Conservation (phyloP, 768 basidiomycete genomes). For the Pholiota conissans region DNA sequence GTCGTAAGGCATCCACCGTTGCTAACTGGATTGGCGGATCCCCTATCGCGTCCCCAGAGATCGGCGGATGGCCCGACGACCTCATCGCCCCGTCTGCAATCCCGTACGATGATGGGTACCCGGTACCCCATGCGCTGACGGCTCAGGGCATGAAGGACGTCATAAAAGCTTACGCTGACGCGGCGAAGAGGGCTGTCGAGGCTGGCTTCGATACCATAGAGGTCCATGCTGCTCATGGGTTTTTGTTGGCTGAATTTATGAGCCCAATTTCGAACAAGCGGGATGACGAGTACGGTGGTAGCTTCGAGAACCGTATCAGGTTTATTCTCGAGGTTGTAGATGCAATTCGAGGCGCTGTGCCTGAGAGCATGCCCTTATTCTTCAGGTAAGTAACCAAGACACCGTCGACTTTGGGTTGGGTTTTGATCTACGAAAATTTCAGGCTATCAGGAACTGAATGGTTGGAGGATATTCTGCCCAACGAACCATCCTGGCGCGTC, state of each 20-base stretch:
- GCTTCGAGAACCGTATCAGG: conserved; percentile 67
- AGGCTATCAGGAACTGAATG: conserved; percentile 77
- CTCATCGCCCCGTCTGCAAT: conserved; percentile 61
- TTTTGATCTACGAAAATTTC: neutral
- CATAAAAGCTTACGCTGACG: conserved; percentile 54
- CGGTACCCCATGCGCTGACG: conserved; percentile 57
- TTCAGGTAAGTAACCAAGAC: conserved; percentile 42
- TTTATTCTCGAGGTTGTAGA: conserved; percentile 65
- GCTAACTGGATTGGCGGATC: conserved; percentile 55
- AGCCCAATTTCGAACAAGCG: conserved; percentile 61
- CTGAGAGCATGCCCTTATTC: conserved; percentile 67
- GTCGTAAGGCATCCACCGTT: conserved; percentile 68
- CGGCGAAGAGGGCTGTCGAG: conserved; percentile 50
- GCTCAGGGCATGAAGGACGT: conserved; percentile 56
- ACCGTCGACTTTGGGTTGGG: conserved; percentile 1
- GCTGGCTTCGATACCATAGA: conserved; percentile 65
- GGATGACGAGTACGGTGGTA: conserved; percentile 69
- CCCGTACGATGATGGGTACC: conserved; percentile 40
- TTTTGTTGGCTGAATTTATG: conserved; percentile 68
- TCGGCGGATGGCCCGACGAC: conserved; percentile 52
- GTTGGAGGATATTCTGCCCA: conserved; percentile 51
- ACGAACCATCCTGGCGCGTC: conserved; percentile 65
- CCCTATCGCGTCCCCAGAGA: conserved; percentile 31
- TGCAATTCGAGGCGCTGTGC: conserved; percentile 60
- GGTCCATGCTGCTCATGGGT: conserved; percentile 67